Conservation (phyloP, 164 flowering plant genomes). For the Paratinospora sagittata region DNA sequence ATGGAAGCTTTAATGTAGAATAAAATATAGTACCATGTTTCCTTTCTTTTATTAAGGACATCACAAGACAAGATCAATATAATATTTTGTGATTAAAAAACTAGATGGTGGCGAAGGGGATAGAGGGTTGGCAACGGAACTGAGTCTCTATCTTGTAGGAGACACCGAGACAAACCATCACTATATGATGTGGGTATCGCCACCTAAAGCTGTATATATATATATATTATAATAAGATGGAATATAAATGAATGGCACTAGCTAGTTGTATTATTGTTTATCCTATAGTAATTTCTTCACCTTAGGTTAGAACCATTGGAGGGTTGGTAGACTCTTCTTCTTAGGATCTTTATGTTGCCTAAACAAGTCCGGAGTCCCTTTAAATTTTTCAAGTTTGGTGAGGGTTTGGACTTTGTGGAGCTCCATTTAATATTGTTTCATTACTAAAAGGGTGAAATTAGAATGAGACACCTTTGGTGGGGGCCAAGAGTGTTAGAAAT, state of each 20-base stretch:
- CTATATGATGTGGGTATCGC: background rate
- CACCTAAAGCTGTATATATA: background rate
- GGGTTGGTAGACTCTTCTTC: background rate
- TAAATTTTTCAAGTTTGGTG: background rate
- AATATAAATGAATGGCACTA: background rate
- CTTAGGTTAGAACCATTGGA: background rate
- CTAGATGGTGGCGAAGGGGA: background rate
- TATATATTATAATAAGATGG: background rate
- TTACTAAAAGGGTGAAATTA: too few species aligned
- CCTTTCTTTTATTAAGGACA: too few species aligned
- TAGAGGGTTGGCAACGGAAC: background rate
- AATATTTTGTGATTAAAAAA: too few species aligned
- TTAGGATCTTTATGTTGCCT: background rate
- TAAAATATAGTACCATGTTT: too few species aligned
- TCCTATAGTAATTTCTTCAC: background rate
- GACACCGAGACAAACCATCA: slow-evolving; percentile 1
- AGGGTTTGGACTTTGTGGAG: background rate
- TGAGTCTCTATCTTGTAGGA: background rate
- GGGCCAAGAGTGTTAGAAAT: too few species aligned
- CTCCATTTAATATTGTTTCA: background rate
- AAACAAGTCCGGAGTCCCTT: background rate
- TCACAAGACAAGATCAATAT: too few species aligned
- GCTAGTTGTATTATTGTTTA: background rate
- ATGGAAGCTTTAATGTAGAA: too few species aligned
- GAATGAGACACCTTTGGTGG: too few species aligned